Evolutionary conservation across 164 flowering plant genomes (phyloP).

Genomic region (Magnolia kwangsiensis): DNA sequence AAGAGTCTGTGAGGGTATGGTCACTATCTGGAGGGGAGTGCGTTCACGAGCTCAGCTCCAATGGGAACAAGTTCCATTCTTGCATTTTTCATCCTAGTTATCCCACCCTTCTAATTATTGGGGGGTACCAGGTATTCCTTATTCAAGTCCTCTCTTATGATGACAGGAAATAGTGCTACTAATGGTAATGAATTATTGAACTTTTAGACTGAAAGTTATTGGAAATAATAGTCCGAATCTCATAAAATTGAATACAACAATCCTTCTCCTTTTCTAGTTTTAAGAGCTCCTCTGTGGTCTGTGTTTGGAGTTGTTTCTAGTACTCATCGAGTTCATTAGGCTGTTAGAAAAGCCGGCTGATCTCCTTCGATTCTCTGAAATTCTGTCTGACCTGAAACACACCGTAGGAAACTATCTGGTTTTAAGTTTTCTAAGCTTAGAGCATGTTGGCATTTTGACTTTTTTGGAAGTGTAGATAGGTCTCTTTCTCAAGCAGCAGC

Average conservation of each 20-base stretch:
- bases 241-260: too few relatives aligned
- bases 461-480: not conserved
- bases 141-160: not conserved
- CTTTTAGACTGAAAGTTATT: not conserved
- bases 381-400: too few relatives aligned
- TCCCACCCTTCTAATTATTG: constrained; percentile 72
- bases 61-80: constrained; percentile 77
- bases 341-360: too few relatives aligned
- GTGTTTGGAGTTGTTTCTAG: not conserved
- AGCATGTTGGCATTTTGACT: too few relatives aligned
- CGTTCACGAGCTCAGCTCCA: constrained; percentile 72
- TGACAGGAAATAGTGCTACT: not conserved
- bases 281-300: not conserved
- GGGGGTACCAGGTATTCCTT: constrained; percentile 62
- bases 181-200: not conserved
- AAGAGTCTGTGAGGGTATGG: constrained; percentile 79
- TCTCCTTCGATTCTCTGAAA: too few relatives aligned
- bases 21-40: constrained; percentile 48
- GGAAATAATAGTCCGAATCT: not conserved
- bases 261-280: not conserved
- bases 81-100: constrained; percentile 85
- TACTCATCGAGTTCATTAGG: not conserved
- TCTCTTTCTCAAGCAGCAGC: not conserved
- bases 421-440: too few relatives aligned
- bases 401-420: too few relatives aligned